These are phyloP conservation scores for Letharia lupina DNA, from an alignment of 495 filamentous ascomycete genomes.

Conservation along the genomic window DNA sequence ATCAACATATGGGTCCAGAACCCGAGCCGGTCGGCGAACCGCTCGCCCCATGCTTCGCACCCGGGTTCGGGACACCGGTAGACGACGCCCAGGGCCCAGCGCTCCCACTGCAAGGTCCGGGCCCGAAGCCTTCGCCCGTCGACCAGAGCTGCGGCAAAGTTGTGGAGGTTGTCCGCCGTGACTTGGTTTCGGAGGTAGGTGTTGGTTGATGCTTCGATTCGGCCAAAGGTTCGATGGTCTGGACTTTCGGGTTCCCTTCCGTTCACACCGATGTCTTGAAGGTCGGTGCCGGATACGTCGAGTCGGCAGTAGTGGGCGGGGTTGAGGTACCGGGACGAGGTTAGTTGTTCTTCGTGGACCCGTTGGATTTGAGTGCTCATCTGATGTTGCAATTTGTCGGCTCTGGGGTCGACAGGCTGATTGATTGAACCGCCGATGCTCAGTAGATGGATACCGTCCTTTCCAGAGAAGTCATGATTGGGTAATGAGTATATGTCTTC, in stretches of 20 bases:
- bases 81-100: neutral
- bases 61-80: neutral
- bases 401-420: neutral
- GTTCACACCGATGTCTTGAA: neutral
- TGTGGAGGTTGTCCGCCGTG: neutral
- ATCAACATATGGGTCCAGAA: neutral
- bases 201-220: neutral
- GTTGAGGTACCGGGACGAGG: neutral
- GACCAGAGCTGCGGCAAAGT: neutral
- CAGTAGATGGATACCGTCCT: neutral
- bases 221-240: neutral
- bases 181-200: neutral
- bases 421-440: neutral
- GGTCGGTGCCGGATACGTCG: neutral
- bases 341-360: neutral
- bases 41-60: neutral
- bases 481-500: neutral
- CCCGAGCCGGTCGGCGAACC: neutral
- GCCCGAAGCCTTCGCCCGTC: neutral
- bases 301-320: neutral
- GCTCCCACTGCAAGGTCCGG: neutral
- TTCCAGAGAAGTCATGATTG: neutral
- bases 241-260: neutral
- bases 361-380: neutral
- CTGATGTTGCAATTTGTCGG: neutral